Base-by-base conservation (phyloP, 2,329 filamentous ascomycete genomes). In the Xylariaceae sp. region DNA sequence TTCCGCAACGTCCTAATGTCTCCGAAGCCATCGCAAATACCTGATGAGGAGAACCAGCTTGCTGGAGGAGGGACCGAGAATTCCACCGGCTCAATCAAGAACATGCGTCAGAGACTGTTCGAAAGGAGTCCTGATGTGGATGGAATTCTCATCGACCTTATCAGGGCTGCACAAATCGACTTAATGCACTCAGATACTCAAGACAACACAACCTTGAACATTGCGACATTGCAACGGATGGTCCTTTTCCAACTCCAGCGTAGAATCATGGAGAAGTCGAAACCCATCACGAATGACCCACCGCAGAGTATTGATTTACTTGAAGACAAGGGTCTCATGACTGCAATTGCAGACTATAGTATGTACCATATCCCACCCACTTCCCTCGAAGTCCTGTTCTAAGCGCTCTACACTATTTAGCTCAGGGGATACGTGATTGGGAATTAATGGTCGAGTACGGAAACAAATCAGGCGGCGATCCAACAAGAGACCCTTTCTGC, bases 361-460 rank as follows among this genome's bases (percentile, higher is more conserved):
- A 35, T 14, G 10, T 35, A 10, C 14, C 32, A 10, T 35, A 35
- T 14, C 10, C 10, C 32, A 35, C 18, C 42, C 6, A 14, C 32
- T 10, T 33, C 6, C 6, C 11, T 12, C 30, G 12, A 4, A n/a
- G 19, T 31, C 33, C n/a, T 32, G 27, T 3, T n/a, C 30, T 2
- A 15, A 12, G 33, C 17, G 3, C n/a, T n/a, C n/a, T n/a, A n/a
- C n/a, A n/a, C n/a, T 35, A 14, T 35, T 7, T 27, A 45, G 43
- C 33, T 12, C 18, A 45, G 32, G 43, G n/a, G 11, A 33, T 45
- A 11, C 43, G 43, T 19, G 43, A 45, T 45, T 45, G 43, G 32
- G 43, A 45, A n/a, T 19, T 38, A 6, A 45, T 45, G 18, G 33
- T 27, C 6, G 17, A 39, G 5, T 45, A 45, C 18, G n/a, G 14